Conservation (phyloP, 345 rosid genomes). For the Rhodamnia argentea region DNA sequence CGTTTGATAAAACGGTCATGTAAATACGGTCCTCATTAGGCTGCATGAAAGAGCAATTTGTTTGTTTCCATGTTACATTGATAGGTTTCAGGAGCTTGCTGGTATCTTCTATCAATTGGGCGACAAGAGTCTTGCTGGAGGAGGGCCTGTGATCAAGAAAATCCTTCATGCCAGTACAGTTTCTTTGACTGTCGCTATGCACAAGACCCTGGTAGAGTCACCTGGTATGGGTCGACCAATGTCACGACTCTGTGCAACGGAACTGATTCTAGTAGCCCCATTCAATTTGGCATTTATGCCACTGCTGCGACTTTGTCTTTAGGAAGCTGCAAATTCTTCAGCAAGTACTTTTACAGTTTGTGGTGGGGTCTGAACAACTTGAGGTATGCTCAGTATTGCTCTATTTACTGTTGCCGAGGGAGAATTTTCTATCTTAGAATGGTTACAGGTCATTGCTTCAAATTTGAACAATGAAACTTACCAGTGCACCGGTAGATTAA, state of each 20-base stretch:
- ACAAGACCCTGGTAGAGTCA: background rate
- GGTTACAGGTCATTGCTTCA: background rate
- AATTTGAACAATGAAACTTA: background rate
- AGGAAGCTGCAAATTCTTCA: conserved; percentile 8
- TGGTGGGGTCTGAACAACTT: conserved; percentile 45
- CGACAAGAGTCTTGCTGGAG: conserved; percentile 30
- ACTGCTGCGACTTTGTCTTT: background rate
- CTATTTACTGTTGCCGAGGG: background rate
- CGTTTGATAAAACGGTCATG: background rate
- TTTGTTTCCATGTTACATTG: background rate
- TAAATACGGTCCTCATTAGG: background rate
- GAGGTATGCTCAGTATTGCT: conserved; percentile 9
- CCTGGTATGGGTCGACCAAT: conserved; percentile 14
- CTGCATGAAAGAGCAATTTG: background rate
- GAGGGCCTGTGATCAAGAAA: conserved; percentile 13
- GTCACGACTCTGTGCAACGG: conserved; percentile 20
- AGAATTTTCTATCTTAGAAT: background rate
- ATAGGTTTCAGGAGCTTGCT: conserved; percentile 30
- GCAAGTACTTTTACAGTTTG: conserved; percentile 27
- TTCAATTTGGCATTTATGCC: background rate
- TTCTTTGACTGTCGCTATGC: conserved; percentile 19
- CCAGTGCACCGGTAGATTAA: background rate
- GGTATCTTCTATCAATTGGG: conserved; percentile 25
- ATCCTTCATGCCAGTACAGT: conserved; percentile 1
- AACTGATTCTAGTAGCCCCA: background rate